Percentiles rank a stretch among this genome's conserved stretches.
phyloP scores from a whole-genome alignment of 306 rosid species.

The Trifolium pratense region DNA sequence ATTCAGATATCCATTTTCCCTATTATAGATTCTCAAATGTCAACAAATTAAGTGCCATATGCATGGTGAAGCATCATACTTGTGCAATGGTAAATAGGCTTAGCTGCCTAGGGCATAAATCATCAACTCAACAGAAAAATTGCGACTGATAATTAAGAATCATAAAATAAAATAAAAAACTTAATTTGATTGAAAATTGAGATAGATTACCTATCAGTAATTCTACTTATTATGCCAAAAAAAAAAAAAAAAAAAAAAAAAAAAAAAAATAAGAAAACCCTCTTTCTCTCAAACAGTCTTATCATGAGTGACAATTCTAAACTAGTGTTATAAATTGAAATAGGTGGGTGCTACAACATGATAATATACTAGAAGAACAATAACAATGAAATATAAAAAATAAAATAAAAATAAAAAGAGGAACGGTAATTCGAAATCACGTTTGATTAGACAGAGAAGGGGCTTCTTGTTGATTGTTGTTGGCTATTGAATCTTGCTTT shows the following conservation, averaged over 20 bases:
- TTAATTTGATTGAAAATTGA: not conserved
- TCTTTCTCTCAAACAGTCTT: too few species aligned
- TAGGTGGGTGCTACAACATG: too few species aligned
- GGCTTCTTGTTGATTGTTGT: too few species aligned
- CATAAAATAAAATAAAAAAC: not conserved
- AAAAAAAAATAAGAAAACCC: too few species aligned
- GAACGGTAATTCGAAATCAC: too few species aligned
- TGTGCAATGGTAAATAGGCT: not conserved
- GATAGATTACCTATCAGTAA: conserved; percentile 9
- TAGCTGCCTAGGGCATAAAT: conserved; percentile 21
- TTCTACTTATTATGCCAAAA: conserved; percentile 40
- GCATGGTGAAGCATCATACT: conserved; percentile 4
- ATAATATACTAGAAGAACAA: too few species aligned
- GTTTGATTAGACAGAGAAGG: too few species aligned
- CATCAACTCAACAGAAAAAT: conserved; percentile 2
- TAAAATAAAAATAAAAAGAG: too few species aligned
- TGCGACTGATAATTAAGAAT: not conserved
- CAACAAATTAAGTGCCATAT: conserved; percentile 1
- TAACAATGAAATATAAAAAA: too few species aligned
- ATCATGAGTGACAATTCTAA: too few species aligned
- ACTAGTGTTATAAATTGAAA: too few species aligned
- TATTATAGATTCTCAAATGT: conserved; percentile 6
- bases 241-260: conserved; percentile 28
- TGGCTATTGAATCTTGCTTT: too few species aligned
- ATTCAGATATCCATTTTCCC: not conserved